Base-by-base conservation (phyloP, 495 filamentous ascomycete species). In the Evernia prunastri region DNA sequence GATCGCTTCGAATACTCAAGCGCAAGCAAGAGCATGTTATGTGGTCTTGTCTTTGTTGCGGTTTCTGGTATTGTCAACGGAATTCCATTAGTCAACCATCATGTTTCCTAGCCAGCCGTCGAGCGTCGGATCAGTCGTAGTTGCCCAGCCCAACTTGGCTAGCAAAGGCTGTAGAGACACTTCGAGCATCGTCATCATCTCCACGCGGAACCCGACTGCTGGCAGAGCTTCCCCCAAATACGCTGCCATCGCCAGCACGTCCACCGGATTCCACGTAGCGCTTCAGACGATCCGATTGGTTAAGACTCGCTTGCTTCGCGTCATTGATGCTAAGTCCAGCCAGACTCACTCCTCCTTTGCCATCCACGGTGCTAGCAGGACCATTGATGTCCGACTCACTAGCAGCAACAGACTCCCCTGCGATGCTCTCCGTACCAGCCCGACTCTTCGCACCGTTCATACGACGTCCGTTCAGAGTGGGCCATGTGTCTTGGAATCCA, bases 161-260 rank as follows among this genome's bases (percentile, higher is more conserved):
- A 47, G 92, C 93, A 78, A 97, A 97, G 10, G 91, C 91, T 36
- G 93, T 97, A 66, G 90, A 96, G 69, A 97, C 84, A 73, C 93
- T 97, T 74, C 93, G 89, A 63, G 92, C 89, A 72, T 97, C 94
- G 65, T 99, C 94, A 67, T 97, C 94, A 57, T 84, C 78, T n/a
- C 79, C 79, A 61, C 80, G 80, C 47, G 78, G 78, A 31, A 80
- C 77, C 56, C 79, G 81, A 67, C 85, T 79, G 66, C 82, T 79
- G 59, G 86, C 78, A 51, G 85, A 88, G 65, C 89, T 90, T 54
- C 89, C 89, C 15, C 86, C 86, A 66, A 88, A 92, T 53, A 91
- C 87, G 71, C 88, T 92, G 61, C 82, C 78, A 60, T 85, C 85
- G 51, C 80, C 76, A 42, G 79, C 75, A 62, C 86, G 81, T 29